These are phyloP conservation scores for Blastobotrys proliferans DNA, from an alignment of 1,139 yeast species.

Conservation along the genomic window DNA sequence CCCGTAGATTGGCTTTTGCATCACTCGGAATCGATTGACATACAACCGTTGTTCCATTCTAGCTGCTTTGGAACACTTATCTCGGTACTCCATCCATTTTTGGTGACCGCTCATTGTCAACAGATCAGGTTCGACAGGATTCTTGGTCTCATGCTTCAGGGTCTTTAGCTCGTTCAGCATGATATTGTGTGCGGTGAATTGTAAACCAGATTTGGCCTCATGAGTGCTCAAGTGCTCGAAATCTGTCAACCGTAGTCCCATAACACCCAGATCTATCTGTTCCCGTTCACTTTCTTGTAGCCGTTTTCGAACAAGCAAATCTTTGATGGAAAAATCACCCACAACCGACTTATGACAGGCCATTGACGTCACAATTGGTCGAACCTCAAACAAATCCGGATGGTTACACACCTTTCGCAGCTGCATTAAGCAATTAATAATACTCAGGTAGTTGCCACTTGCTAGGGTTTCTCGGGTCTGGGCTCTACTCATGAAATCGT, in stretches of 20 bases:
- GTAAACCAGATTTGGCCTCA: conserved; percentile 45
- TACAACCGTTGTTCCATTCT: conserved; percentile 56
- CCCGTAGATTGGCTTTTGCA: conserved; percentile 36
- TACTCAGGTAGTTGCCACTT: conserved; percentile 90
- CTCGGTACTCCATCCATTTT: conserved; percentile 45
- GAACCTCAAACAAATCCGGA: conserved; percentile 92
- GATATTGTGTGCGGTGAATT: conserved; percentile 44
- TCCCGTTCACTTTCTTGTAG: conserved; percentile 30
- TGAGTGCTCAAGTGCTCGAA: conserved; percentile 48
- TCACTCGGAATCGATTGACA: conserved; percentile 45
- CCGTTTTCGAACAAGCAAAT: conserved; percentile 43
- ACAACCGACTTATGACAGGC: conserved; percentile 66
- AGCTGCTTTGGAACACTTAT: conserved; percentile 43
- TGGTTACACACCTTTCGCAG: conserved; percentile 95
- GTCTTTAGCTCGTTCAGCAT: conserved; percentile 28
- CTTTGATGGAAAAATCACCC: conserved; percentile 45
- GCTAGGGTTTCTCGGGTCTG: conserved; percentile 91
- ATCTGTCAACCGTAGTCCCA: conserved; percentile 56
- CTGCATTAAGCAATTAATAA: conserved; percentile 97
- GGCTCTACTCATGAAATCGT: conserved; percentile 96
- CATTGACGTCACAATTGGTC: conserved; percentile 90
- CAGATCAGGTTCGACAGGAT: conserved; percentile 42
- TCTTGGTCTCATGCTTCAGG: conserved; percentile 15
- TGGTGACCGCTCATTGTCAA: conserved; percentile 59
- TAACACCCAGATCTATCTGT: conserved; percentile 48